Conservation (phyloP, 2,329 filamentous ascomycete species). For the Apiospora rasikravindrae region DNA sequence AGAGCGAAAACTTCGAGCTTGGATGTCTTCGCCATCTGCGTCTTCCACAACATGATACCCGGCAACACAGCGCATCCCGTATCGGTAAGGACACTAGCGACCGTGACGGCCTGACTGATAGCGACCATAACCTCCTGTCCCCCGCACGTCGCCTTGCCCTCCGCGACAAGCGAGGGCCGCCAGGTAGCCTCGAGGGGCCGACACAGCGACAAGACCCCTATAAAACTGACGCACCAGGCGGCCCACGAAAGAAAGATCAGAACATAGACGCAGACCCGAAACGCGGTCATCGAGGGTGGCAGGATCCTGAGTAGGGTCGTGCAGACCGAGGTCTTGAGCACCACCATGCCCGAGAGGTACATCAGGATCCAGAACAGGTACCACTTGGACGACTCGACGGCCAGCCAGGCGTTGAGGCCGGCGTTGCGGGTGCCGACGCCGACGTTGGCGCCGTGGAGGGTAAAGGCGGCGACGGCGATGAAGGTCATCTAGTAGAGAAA, state of each 20-base stretch:
- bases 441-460: slow-evolving; percentile 23
- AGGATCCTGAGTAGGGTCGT: slow-evolving; percentile 40
- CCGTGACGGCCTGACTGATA: slow-evolving; percentile 36
- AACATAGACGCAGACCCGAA: slow-evolving; percentile 30
- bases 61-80: slow-evolving; percentile 38
- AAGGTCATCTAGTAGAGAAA: slow-evolving; percentile 18
- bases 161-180: slow-evolving; percentile 36
- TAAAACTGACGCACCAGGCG: slow-evolving; percentile 37
- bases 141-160: slow-evolving; percentile 28
- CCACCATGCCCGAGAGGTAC: slow-evolving; percentile 31
- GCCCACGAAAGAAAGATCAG: slow-evolving; percentile 30
- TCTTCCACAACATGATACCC: slow-evolving; percentile 39
- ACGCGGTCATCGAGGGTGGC: slow-evolving; percentile 27
- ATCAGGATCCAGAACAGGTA: slow-evolving; percentile 35
- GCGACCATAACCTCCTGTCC: slow-evolving; percentile 30
- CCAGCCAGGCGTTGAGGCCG: slow-evolving; percentile 31
- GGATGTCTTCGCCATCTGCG: slow-evolving; percentile 35
- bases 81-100: slow-evolving; percentile 39
- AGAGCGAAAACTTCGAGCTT: slow-evolving; percentile 31
- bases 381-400: slow-evolving; percentile 26
- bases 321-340: slow-evolving; percentile 43
- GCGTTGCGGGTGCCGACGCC: slow-evolving; percentile 32
- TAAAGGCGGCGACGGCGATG: slow-evolving; percentile 22
- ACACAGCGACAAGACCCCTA: slow-evolving; percentile 40
- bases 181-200: slow-evolving; percentile 37